These are phyloP conservation scores for Tolypocladium nubicola DNA, from an alignment of 2,329 filamentous ascomycete species.

Conservation along the genomic window DNA sequence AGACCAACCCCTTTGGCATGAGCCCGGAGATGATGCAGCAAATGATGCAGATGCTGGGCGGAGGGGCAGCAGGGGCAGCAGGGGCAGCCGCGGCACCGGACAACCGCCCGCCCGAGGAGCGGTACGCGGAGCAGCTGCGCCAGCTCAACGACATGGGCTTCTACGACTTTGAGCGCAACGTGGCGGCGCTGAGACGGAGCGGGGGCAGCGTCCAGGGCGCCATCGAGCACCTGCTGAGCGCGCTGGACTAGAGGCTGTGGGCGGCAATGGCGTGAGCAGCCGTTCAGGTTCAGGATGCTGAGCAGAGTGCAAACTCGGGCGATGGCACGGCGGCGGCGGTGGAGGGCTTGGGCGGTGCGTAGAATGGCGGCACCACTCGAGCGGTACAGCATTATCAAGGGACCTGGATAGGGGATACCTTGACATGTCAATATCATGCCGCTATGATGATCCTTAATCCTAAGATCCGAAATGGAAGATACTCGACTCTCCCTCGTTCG, in stretches of 20 bases:
- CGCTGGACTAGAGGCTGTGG: constrained; percentile 8
- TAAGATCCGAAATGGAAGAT: no score
- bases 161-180: constrained; percentile 89
- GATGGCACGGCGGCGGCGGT: background rate
- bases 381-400: background rate
- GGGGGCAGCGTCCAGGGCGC: constrained; percentile 93
- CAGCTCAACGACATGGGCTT: constrained; percentile 99
- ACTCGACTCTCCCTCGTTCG: no score
- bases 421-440: background rate
- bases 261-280: background rate
- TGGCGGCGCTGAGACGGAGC: constrained; percentile 75
- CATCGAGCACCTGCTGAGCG: constrained; percentile 58
- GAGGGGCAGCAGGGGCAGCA: constrained; percentile 13
- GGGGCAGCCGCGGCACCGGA: constrained; percentile 53
- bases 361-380: background rate
- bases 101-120: constrained; percentile 83
- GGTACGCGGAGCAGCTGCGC: constrained; percentile 79
- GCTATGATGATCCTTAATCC: background rate
- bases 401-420: background rate
- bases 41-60: constrained; percentile 38
- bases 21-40: constrained; percentile 46
- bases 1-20: constrained; percentile 32
- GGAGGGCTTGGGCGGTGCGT: background rate
- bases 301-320: background rate
- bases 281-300: background rate